Evolutionary conservation across 495 filamentous ascomycete genomes (phyloP), one percentile per base, ranked within the genome.

Genomic region (Annulohypoxylon stygium): DNA sequence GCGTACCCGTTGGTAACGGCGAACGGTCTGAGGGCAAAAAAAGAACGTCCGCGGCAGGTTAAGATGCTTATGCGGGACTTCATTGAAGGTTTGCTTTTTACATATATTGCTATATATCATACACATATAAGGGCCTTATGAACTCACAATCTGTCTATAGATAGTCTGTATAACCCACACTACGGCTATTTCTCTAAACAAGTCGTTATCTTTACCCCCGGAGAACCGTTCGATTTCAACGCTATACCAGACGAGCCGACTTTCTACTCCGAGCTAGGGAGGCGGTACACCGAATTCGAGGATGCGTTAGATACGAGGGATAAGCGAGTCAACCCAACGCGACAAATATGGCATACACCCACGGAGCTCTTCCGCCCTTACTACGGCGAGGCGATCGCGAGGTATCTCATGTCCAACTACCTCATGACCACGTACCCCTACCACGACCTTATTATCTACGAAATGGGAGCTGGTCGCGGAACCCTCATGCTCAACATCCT

Each of bases 101-200:
- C 33, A 16, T 34, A 36, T 57, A 57, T 18, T 3, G n/a, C 8
- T n/a, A 57, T 37, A 57, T 37, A 57, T 37, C n/a, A 37, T 57
- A 57, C 34, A 37, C 37, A 37, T 10, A n/a, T 7, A 12, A 57
- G 30, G 30, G 23, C 53, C 0, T 20, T 37, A 12, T 57, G 20
- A 33, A 37, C 53, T 34, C 9, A 14, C 8, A 70, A 7, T 33
- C 34, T 43, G 8, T 50, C 3, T 36, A 11, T 61, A 97, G 96
- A 99, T 81, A 95, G 93, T 75, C 83, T 99, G 34, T 99, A 99
- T 79, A 99, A 99, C 79, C 95, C 95, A 0, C 84, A 95, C 78
- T 99, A 99, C 75, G 96, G 96, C 61, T 99, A 98, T 82, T 99
- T 99, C 82, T 94, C 94, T 36, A 97, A 97, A 79, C 94, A 97